Evolutionary conservation across 2,329 filamentous ascomycete species (phyloP), one percentile per base, ranked within the genome.

Genomic region (Talaromyces atroroseus): DNA sequence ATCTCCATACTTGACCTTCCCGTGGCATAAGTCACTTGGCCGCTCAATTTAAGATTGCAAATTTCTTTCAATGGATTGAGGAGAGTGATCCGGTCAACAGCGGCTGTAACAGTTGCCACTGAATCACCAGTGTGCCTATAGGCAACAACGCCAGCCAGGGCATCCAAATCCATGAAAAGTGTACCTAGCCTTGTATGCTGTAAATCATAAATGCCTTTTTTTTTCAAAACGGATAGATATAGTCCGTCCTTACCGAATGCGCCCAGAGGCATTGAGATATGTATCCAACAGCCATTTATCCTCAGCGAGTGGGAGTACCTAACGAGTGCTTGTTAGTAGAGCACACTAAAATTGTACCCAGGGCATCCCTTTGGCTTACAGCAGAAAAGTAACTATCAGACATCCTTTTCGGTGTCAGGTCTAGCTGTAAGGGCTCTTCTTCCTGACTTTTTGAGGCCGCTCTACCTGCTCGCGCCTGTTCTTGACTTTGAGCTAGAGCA

Each of bases 151-250:
- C 89, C 88, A 0, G 87, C 87, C 7, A 92, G 73, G 0, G 88
- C 88, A 71, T 92, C 88, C 1, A 92, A 79, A 60, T 92, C 88
- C 87, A 91, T 91, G 59, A 92, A 83, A 16, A 92, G 75, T 0
- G 87, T 85, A 0, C 88, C 88, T 7, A 91, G 77, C 53, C 77
- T 36, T 85, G 75, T 55, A 14, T 18, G 10, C 5, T 20, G 36
- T 40, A 5, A 40, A 40, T 40, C 29, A 5, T 16, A 36, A 29
- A 36, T 16, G 32, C 16, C 5, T 36, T 16, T 10, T 36, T 36
- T 14, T 5, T 36, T 36, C 11, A 36, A 36, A 6, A 2, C 20
- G 14, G 2, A 18, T 18, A 20, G 10, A 18, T 5, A 18, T 18
- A 29, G 29, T 18, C 38, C 57, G 29, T 18, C 38, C 57, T 7